Percentiles rank a stretch among this genome's conserved stretches.
Conservation (phyloP, 495 filamentous ascomycete species). For the Trichoderma orchidacearum region DNA sequence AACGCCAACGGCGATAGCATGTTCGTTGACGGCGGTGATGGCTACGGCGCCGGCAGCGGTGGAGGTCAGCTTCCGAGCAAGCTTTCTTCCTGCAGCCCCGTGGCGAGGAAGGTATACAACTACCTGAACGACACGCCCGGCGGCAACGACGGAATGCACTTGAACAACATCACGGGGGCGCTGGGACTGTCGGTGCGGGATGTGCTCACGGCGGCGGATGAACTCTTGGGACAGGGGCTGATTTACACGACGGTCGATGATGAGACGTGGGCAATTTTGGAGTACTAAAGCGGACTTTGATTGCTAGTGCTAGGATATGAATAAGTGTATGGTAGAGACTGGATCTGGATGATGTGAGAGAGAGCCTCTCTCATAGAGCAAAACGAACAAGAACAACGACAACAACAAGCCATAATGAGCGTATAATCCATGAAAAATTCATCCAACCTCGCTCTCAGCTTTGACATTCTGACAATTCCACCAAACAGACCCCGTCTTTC, state of each 20-base stretch:
- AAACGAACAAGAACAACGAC: background rate
- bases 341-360: background rate
- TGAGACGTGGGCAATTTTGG: constrained; percentile 60
- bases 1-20: constrained; percentile 32
- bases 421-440: background rate
- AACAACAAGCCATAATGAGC: background rate
- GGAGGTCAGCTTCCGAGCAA: constrained; percentile 6
- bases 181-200: constrained; percentile 50
- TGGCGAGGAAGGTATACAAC: constrained; percentile 54
- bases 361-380: background rate
- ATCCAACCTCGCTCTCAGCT: background rate
- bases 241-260: constrained; percentile 92
- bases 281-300: constrained; percentile 25
- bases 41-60: constrained; percentile 11
- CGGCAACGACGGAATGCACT: constrained; percentile 67
- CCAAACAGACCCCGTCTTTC: too few relatives aligned
- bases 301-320: background rate
- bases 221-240: constrained; percentile 55
- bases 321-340: background rate
- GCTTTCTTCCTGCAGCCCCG: constrained; percentile 35
- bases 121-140: constrained; percentile 47
- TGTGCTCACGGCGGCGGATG: constrained; percentile 61
- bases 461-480: too few relatives aligned
- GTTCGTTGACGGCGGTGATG: constrained; percentile 34
- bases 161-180: constrained; percentile 55